phyloP scores from a whole-genome alignment of 2,329 filamentous ascomycete genomes.

The Exophiala spinifera region DNA sequence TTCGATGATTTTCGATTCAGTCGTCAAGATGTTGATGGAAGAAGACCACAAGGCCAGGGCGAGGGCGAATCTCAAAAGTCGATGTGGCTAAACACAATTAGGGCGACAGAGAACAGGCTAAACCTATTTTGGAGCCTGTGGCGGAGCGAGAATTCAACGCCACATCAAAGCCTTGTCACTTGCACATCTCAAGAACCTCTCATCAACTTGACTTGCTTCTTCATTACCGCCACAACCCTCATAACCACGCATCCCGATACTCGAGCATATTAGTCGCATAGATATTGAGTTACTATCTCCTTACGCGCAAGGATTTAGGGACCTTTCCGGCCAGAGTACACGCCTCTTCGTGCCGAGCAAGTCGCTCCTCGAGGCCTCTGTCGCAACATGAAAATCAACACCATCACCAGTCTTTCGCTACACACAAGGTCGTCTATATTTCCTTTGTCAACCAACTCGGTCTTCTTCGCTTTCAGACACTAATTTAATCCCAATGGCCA shows the following conservation, averaged over 20 bases:
- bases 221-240: not conserved
- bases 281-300: too few relatives aligned
- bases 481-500: conserved; percentile 11
- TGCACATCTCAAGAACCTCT: not conserved
- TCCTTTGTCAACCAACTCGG: not conserved
- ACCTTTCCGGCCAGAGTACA: too few relatives aligned
- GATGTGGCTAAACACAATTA: not conserved
- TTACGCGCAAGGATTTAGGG: too few relatives aligned
- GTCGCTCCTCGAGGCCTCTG: not conserved
- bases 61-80: not conserved
- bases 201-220: not conserved
- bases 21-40: too few relatives aligned
- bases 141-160: not conserved
- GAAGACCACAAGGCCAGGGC: too few relatives aligned
- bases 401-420: not conserved
- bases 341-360: too few relatives aligned
- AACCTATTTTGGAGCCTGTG: too few relatives aligned
- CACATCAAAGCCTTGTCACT: not conserved
- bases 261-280: too few relatives aligned
- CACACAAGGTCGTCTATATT: not conserved
- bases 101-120: too few relatives aligned
- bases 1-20: too few relatives aligned
- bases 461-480: not conserved
- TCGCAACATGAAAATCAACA: not conserved
- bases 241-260: too few relatives aligned